phyloP scores from a whole-genome alignment of 1,139 yeast genomes.

The Pichia sp. region DNA sequence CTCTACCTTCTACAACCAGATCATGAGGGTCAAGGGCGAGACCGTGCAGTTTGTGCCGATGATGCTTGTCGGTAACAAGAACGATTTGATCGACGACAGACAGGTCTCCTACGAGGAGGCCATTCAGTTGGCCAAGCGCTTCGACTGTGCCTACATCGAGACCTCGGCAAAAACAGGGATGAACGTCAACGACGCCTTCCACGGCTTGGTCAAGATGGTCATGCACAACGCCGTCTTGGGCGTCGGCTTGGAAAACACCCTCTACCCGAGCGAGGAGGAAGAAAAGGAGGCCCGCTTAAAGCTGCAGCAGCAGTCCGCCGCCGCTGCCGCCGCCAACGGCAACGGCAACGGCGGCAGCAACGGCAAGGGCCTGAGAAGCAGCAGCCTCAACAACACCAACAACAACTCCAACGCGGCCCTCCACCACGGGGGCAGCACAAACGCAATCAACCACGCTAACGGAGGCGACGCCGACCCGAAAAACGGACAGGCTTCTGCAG shows the following conservation, averaged over 20 bases:
- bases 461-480: neutral
- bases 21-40: slow-evolving; percentile 79
- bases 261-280: slow-evolving; percentile 26
- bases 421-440: no score
- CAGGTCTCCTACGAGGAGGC: slow-evolving; percentile 78
- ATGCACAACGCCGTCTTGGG: slow-evolving; percentile 23
- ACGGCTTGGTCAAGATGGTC: slow-evolving; percentile 60
- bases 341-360: neutral
- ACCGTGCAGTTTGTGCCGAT: slow-evolving; percentile 60
- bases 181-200: slow-evolving; percentile 86
- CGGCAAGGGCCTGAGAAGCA: neutral
- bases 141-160: slow-evolving; percentile 92
- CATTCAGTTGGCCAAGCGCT: slow-evolving; percentile 69
- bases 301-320: neutral
- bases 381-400: neutral
- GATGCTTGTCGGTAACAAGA: slow-evolving; percentile 85
- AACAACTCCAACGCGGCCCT: neutral
- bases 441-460: neutral
- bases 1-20: slow-evolving; percentile 80
- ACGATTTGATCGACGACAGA: slow-evolving; percentile 74
- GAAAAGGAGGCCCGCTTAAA: slow-evolving; percentile 19
- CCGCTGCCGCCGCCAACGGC: neutral
- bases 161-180: slow-evolving; percentile 89
- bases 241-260: slow-evolving; percentile 27
- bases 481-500: neutral